phyloP scores from a whole-genome alignment of 495 filamentous ascomycete genomes.

The Hypoxylon intermedium region DNA sequence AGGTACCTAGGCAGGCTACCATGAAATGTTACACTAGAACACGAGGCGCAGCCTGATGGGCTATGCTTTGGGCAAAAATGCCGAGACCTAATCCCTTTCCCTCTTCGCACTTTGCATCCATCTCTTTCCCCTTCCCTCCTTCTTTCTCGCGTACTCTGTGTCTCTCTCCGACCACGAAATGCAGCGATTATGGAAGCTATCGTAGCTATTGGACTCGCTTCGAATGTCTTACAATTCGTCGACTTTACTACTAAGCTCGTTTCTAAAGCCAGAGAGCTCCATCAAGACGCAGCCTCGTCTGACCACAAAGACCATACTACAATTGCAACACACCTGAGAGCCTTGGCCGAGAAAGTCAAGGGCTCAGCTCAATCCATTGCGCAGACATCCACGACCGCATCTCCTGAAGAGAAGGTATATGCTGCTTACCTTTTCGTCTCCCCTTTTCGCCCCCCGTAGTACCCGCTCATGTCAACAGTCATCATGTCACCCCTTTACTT shows the following conservation, averaged over 20 bases:
- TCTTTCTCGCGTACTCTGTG: neutral
- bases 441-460: neutral
- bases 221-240: constrained; percentile 26
- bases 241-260: constrained; percentile 17
- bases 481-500: too few species aligned
- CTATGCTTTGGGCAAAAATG: too few species aligned
- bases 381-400: constrained; percentile 1
- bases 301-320: constrained; percentile 1
- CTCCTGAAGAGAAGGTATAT: neutral
- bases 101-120: too few species aligned
- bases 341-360: neutral
- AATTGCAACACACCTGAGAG: neutral
- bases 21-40: too few species aligned
- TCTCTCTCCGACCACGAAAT: neutral
- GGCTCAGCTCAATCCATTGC: constrained; percentile 1
- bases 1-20: too few species aligned
- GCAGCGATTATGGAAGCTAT: neutral
- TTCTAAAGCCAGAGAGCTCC: constrained; percentile 1
- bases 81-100: too few species aligned
- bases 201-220: constrained; percentile 20
- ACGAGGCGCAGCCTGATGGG: too few species aligned
- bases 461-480: neutral
- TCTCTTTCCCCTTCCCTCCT: too few species aligned
- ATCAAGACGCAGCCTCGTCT: neutral
- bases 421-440: neutral